Percentiles rank a stretch among this genome's conserved stretches.
Conservation (phyloP, 805 yeast species). For the Metschnikowia picachoensis region DNA sequence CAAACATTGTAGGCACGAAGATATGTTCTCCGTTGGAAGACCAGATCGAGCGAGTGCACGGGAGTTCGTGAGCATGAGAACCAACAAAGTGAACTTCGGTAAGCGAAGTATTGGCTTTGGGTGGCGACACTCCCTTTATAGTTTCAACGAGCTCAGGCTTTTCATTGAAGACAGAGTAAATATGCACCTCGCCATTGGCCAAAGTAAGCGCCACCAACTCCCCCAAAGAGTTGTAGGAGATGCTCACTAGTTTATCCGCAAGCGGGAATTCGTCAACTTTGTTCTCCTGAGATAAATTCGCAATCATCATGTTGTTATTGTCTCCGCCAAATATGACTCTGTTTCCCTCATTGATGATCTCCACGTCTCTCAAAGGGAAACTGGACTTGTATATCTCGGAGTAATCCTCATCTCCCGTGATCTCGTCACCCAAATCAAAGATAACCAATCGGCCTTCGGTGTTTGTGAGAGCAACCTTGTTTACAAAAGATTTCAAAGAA, state of each 20-base stretch:
- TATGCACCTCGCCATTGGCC: slow-evolving; percentile 54
- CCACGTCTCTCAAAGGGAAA: slow-evolving; percentile 48
- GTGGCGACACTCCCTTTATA: slow-evolving; percentile 39
- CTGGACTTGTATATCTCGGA: slow-evolving; percentile 44
- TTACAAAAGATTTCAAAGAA: slow-evolving; percentile 28
- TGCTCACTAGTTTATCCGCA: slow-evolving; percentile 53
- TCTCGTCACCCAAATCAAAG: slow-evolving; percentile 1
- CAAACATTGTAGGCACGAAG: slow-evolving; percentile 58
- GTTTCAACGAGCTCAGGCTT: slow-evolving; percentile 49
- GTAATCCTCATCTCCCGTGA: slow-evolving; percentile 27
- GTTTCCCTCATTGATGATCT: slow-evolving; percentile 58
- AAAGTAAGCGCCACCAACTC: slow-evolving; percentile 57
- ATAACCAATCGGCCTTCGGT: slow-evolving; percentile 37
- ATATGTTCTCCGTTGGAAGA: slow-evolving; percentile 63
- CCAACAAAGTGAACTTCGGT: slow-evolving; percentile 35
- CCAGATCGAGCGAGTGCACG: slow-evolving; percentile 63
- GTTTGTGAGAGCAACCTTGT: slow-evolving; percentile 32
- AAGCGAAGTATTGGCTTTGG: slow-evolving; percentile 30
- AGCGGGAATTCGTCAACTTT: slow-evolving; percentile 29
- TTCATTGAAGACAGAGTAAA: slow-evolving; percentile 55
- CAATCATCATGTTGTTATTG: slow-evolving; percentile 50
- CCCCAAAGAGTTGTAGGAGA: slow-evolving; percentile 54
- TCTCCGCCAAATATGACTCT: slow-evolving; percentile 64
- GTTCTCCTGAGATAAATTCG: slow-evolving; percentile 37
- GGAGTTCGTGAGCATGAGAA: slow-evolving; percentile 43